These are phyloP conservation scores for Stygiomarasmius scandens DNA, from an alignment of 1,284 basidiomycete genomes.

Conservation along the genomic window DNA sequence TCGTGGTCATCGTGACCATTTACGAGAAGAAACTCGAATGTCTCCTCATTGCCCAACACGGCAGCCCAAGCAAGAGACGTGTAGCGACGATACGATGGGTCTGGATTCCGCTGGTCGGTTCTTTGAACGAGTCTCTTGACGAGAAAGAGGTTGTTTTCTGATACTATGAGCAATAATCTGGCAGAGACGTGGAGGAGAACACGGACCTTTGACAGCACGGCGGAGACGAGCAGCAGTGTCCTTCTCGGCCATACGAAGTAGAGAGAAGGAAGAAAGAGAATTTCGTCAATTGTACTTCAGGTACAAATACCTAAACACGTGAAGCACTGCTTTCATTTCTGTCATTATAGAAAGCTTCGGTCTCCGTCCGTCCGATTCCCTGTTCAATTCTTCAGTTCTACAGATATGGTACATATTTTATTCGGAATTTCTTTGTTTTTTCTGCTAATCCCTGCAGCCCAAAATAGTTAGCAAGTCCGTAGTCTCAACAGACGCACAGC, in stretches of 20 bases:
- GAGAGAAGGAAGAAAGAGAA: constrained; percentile 22
- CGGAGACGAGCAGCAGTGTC: constrained; percentile 75
- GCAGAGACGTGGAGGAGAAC: constrained; percentile 10
- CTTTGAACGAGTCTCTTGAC: constrained; percentile 80
- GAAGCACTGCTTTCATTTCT: neutral
- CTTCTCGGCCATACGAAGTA: constrained; percentile 71
- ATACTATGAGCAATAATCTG: constrained; percentile 22
- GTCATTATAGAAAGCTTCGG: constrained; percentile 3
- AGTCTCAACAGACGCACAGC: constrained; percentile 71
- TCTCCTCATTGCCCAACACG: constrained; percentile 81
- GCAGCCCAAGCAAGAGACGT: constrained; percentile 91
- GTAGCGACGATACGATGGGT: constrained; percentile 70
- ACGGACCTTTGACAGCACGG: constrained; percentile 75
- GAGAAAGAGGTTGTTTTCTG: constrained; percentile 91
- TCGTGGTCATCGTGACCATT: constrained; percentile 90
- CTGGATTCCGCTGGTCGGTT: constrained; percentile 88
- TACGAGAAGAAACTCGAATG: constrained; percentile 84
- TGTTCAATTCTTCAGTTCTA: too few relatives aligned
- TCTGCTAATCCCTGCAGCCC: too few relatives aligned
- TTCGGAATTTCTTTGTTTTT: too few relatives aligned
- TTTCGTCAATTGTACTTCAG: neutral
- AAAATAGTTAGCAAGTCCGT: constrained; percentile 83
- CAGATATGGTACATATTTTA: too few relatives aligned
- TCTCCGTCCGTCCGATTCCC: too few relatives aligned
- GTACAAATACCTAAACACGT: constrained; percentile 4